These are phyloP conservation scores for Fusarium sp. DNA, from an alignment of 2,329 filamentous ascomycete species.

Conservation along the genomic window DNA sequence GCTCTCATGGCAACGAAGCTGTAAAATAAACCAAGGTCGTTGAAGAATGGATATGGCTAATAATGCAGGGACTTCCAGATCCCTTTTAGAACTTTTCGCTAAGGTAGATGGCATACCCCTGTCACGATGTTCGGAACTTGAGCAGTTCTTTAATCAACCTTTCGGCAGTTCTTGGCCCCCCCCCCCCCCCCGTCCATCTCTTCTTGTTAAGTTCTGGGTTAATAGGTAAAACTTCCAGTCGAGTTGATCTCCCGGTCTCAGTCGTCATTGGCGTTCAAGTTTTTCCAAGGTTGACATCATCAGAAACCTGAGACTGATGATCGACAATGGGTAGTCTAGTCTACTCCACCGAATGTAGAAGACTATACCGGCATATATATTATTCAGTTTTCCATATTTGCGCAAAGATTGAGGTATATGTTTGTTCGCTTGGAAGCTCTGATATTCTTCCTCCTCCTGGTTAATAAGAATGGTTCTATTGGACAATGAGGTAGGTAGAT, in stretches of 20 bases:
- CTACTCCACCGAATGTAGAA: not conserved
- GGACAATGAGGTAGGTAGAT: not conserved
- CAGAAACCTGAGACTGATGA: slow-evolving; percentile 13
- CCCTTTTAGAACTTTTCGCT: not conserved
- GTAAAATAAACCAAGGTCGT: not conserved
- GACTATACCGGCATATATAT: not conserved
- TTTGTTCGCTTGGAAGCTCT: not conserved
- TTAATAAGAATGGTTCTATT: not conserved
- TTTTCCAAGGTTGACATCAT: slow-evolving; percentile 30
- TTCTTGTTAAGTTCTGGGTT: not conserved
- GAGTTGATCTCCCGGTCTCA: not conserved
- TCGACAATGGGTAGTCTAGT: not conserved
- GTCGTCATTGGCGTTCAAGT: slow-evolving; percentile 4
- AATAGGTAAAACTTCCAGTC: not conserved
- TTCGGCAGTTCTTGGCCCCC: not conserved
- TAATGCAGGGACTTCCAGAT: not conserved
- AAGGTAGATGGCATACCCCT: not conserved
- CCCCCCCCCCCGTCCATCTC: not conserved
- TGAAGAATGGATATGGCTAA: not conserved
- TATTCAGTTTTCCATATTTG: not conserved
- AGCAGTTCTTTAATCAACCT: not conserved
- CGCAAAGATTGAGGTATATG: not conserved
- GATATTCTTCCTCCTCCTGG: not conserved
- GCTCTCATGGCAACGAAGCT: not conserved
- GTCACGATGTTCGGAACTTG: not conserved